Base-by-base conservation (phyloP, 129 eudicot genomes). In the Erigeron canadensis region DNA sequence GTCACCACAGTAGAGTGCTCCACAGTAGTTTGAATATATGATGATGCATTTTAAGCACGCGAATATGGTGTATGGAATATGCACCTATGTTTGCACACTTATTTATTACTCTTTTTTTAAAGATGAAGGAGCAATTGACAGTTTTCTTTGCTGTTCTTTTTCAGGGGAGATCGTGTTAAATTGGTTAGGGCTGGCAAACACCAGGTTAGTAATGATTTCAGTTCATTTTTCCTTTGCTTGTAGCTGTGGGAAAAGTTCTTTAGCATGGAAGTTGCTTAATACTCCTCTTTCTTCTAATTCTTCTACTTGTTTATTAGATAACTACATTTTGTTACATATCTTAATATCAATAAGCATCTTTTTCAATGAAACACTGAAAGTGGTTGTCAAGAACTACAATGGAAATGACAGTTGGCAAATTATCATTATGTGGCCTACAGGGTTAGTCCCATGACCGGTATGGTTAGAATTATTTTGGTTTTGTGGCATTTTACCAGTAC, bases 111-210 rank as follows among this genome's bases (percentile, higher is more conserved):
- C 17, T 16, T 10, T 18, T 19, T n/a, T n/a, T 55, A 28, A 59
- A 9, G 71, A 63, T 38, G 59, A 40, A 41, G 18, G 46, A 37
- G 61, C 62, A 28, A 68, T 44, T 50, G 70, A 71, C 62, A 50
- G 66, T 76, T 83, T 75, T 58, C 34, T 63, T 50, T 69, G 39
- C 61, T 75, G 15, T 71, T 61, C 53, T n/a, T 69, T 89, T 77
- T 72, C 96, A 94, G 99, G 84, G 96, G 93, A 54, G 99, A 94
- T 70, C 81, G 86, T 56, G 96, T 90, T 73, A 90, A 86, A 72
- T 71, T 88, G 85, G 96, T 90, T 8, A 81, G 88, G 75, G 99
- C 99, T n/a, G 99, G 99, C 63, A 90, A 86, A 76, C 99, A 94
- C 82, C 97, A 87, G 97, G 97, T 91, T 62, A 69, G 85, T 55